Base-by-base conservation (phyloP, 495 filamentous ascomycete genomes). In the Aspergillus ellipticus region DNA sequence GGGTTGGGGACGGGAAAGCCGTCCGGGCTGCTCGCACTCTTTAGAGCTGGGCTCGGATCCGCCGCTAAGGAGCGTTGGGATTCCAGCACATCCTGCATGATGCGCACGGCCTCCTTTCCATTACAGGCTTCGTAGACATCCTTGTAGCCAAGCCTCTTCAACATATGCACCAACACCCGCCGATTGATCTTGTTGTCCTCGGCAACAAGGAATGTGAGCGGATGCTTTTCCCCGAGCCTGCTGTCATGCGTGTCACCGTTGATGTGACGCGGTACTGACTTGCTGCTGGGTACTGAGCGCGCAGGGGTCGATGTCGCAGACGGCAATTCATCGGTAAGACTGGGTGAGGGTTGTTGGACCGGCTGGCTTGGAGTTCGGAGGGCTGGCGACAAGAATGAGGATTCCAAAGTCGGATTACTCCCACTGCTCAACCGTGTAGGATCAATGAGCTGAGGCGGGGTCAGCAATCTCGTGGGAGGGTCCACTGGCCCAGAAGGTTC, bases 121-220 rank as follows among this genome's bases (percentile, higher is more conserved):
- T 92, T 86, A 56, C 84, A 82, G 4, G 89, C 88, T 68, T 90
- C 82, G 43, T 79, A 77, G 26, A 91, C 77, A 31, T 79, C 75
- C 13, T 63, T 66, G 64, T 91, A 90, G 15, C 89, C 89, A 6
- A 92, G 76, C 56, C 87, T 88, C 19, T 74, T 70, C 3, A 92
- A 76, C 82, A 89, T 89, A 60, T 74, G 83, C 26, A 87, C 79
- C 17, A 89, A 75, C 3, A 92, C 81, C 35, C 80, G 82, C n/a
- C 89, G 85, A 65, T 92, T 92, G 64, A 90, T 88, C 35, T 78
- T 79, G 71, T 92, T 92, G 71, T 92, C 89, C 72, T 92, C 89
- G 15, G 85, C 89, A 6, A 92, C 84, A 5, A 92, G 79, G 58
- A 88, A 87, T 15, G 81, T 86, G 11, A 92, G 72, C 2, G 87